A percentile compares a stretch with the other conserved stretches of the same genome.
Evolutionary conservation across 139 green algal species (phyloP).

Genomic region (Haematococcus lacustris): DNA sequence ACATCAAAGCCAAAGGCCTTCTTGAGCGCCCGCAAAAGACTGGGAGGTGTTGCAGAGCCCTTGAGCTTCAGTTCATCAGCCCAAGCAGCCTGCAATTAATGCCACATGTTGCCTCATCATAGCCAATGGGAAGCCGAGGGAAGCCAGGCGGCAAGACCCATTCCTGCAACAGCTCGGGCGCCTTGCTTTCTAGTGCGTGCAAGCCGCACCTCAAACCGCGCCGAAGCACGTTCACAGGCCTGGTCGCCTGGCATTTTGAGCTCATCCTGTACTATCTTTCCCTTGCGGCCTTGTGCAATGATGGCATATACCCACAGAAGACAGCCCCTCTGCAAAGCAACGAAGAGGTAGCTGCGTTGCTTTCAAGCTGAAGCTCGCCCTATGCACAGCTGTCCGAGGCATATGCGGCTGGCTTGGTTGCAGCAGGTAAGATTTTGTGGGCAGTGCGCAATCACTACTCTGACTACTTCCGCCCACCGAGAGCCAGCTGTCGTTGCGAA

Average conservation of each 20-base stretch:
- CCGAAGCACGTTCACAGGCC: conserved; percentile 22
- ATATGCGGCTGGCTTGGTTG: neutral
- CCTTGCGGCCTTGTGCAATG: conserved; percentile 18
- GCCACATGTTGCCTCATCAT: neutral
- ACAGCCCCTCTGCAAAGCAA: conserved; percentile 6
- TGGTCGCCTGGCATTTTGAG: conserved; percentile 43
- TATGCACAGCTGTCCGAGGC: neutral
- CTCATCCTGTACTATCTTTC: conserved; percentile 27
- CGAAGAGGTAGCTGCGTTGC: neutral
- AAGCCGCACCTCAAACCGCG: conserved; percentile 32
- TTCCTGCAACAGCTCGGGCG: neutral
- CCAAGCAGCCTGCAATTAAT: conserved; percentile 12
- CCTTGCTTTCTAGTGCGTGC: conserved; percentile 4
- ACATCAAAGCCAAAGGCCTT: neutral
- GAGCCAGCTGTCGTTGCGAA: conserved; percentile 19
- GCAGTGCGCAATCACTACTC: neutral
- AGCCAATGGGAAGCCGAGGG: neutral
- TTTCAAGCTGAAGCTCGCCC: neutral
- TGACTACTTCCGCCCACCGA: conserved; percentile 1
- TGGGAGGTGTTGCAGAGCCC: conserved; percentile 31
- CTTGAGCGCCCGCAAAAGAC: conserved; percentile 17
- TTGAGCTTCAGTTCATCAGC: conserved; percentile 27
- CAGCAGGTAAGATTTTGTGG: neutral
- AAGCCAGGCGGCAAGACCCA: neutral
- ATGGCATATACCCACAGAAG: conserved; percentile 31